A percentile compares a stretch with the other conserved stretches of the same genome.
Conservation (phyloP, 345 rosid genomes). For the Jatropha curcas region DNA sequence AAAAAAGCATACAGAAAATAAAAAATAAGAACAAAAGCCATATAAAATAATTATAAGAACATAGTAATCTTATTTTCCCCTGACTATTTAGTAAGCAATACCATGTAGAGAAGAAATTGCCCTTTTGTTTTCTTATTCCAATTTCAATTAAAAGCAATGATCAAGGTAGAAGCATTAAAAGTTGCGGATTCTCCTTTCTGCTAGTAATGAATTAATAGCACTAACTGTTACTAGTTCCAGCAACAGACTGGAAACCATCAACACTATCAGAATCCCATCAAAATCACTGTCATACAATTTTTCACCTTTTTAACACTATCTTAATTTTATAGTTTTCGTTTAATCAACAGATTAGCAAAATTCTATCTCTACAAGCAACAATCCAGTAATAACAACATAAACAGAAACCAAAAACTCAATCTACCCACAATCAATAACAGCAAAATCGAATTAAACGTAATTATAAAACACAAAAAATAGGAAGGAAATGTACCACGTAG, state of each 20-base stretch:
- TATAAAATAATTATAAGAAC: neutral
- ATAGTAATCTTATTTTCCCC: neutral
- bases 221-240: no score
- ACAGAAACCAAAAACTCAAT: neutral
- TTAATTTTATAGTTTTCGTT: no score
- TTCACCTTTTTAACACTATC: no score
- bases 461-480: neutral
- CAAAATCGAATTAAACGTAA: neutral
- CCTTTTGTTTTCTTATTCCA: no score
- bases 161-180: no score
- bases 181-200: no score
- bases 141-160: no score
- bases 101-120: neutral
- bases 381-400: neutral
- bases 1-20: neutral
- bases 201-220: no score
- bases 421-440: neutral
- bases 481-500: slow-evolving; percentile 59
- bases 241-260: no score
- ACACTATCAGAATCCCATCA: no score
- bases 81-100: neutral
- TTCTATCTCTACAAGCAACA: neutral
- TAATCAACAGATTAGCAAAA: neutral
- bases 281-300: no score
- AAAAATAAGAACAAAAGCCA: neutral